These are phyloP conservation scores for Leptographium radiaticola DNA, from an alignment of 2,329 filamentous ascomycete species.

Conservation along the genomic window DNA sequence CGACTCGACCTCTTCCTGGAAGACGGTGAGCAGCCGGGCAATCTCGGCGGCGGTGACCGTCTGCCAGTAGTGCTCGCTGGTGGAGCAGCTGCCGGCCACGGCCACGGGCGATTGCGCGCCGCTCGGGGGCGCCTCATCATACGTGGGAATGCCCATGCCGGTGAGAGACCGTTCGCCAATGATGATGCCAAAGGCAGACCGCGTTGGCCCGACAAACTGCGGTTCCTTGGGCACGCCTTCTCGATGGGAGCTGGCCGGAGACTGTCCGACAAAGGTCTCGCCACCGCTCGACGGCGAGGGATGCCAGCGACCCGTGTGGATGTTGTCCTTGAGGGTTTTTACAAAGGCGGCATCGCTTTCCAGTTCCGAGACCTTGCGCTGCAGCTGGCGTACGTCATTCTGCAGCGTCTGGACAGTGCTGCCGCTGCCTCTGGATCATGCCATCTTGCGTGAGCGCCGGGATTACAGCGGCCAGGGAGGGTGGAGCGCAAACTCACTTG, in stretches of 20 bases:
- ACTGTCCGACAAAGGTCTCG: not conserved
- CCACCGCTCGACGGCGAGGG: not conserved
- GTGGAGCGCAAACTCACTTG: not conserved
- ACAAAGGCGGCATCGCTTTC: not conserved
- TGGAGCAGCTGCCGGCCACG: not conserved
- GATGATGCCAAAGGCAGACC: not conserved
- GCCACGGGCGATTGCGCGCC: not conserved
- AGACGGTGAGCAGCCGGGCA: constrained; percentile 18
- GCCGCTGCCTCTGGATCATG: not conserved
- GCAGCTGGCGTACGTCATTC: not conserved
- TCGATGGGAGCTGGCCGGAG: not conserved
- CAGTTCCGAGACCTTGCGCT: not conserved
- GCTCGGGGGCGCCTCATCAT: not conserved
- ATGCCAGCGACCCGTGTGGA: not conserved
- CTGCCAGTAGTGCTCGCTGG: not conserved
- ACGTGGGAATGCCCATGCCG: not conserved
- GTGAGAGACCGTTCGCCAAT: not conserved
- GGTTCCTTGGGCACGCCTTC: not conserved
- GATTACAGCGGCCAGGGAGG: not conserved
- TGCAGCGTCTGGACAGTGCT: not conserved
- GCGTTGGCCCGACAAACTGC: not conserved
- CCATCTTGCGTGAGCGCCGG: too few species aligned
- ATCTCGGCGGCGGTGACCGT: not conserved
- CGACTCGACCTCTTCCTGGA: constrained; percentile 23
- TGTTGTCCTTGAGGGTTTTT: not conserved